Percentiles rank a stretch among this genome's conserved stretches.
Conservation (phyloP, 441 rosid species). For the Populus hybrid region DNA sequence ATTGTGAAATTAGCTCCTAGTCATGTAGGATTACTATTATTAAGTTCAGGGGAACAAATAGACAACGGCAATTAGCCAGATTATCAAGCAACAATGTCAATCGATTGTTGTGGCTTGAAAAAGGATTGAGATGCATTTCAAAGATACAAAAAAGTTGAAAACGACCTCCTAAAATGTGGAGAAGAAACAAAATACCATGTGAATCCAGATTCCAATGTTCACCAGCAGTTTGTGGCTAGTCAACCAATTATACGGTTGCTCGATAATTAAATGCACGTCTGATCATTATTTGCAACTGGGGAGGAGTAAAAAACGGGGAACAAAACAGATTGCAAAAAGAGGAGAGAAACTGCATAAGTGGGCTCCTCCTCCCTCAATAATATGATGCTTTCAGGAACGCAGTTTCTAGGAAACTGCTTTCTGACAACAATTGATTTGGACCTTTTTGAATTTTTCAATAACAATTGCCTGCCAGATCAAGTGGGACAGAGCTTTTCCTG, state of each 20-base stretch:
- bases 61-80: neutral
- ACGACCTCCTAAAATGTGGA: neutral
- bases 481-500: neutral
- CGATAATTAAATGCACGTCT: neutral
- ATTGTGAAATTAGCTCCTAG: neutral
- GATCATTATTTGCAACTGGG: neutral
- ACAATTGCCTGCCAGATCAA: neutral
- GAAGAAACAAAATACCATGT: neutral
- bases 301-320: neutral
- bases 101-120: neutral
- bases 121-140: neutral
- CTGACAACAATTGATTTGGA: conserved; percentile 13
- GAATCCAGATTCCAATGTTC: neutral
- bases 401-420: conserved; percentile 29
- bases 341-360: neutral
- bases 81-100: neutral
- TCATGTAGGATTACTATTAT: neutral
- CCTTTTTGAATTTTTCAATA: neutral
- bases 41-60: neutral
- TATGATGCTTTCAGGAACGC: neutral
- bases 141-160: neutral
- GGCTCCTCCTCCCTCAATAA: neutral
- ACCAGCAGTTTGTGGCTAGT: neutral
- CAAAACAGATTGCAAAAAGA: neutral
- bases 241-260: neutral